phyloP scores from a whole-genome alignment of 768 basidiomycete species.

The Porphyrellus cyaneotinctus region DNA sequence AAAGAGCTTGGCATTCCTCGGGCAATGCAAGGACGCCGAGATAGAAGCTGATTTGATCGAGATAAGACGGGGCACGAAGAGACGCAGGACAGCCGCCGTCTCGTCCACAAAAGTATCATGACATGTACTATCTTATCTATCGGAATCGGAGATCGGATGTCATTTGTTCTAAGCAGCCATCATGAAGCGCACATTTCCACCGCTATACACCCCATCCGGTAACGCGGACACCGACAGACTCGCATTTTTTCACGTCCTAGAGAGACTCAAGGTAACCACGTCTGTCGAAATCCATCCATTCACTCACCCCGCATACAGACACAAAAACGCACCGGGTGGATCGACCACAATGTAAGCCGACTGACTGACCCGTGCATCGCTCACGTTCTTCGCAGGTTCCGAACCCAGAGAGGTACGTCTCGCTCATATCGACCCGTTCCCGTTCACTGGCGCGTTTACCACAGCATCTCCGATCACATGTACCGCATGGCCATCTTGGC shows the following conservation, averaged over 20 bases:
- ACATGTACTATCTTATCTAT: conserved; percentile 28
- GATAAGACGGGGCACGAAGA: conserved; percentile 72
- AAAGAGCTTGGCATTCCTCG: conserved; percentile 61
- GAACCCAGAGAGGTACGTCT: conserved; percentile 68
- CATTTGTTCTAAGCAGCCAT: not conserved
- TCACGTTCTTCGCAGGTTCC: conserved; percentile 52
- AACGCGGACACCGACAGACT: conserved; percentile 63
- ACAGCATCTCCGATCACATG: conserved; percentile 94
- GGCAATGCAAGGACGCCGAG: conserved; percentile 60
- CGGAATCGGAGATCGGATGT: conserved; percentile 25
- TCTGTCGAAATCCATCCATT: not conserved
- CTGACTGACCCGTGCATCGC: not conserved
- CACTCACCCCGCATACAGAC: conserved; percentile 48
- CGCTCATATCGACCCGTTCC: not conserved
- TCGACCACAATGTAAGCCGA: conserved; percentile 54
- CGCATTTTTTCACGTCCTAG: conserved; percentile 87
- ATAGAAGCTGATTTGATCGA: conserved; percentile 73
- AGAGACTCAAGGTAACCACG: conserved; percentile 73
- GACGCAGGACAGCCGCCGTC: conserved; percentile 33
- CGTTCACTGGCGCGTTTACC: not conserved
- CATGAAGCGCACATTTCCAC: conserved; percentile 47
- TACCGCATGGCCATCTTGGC: conserved; percentile 94
- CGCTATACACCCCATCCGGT: conserved; percentile 52
- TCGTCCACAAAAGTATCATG: conserved; percentile 31
- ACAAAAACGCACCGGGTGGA: conserved; percentile 95